Percentiles rank a stretch among this genome's conserved stretches.
Conservation (phyloP, 2,329 filamentous ascomycete species). For the Talaromyces sp. region DNA sequence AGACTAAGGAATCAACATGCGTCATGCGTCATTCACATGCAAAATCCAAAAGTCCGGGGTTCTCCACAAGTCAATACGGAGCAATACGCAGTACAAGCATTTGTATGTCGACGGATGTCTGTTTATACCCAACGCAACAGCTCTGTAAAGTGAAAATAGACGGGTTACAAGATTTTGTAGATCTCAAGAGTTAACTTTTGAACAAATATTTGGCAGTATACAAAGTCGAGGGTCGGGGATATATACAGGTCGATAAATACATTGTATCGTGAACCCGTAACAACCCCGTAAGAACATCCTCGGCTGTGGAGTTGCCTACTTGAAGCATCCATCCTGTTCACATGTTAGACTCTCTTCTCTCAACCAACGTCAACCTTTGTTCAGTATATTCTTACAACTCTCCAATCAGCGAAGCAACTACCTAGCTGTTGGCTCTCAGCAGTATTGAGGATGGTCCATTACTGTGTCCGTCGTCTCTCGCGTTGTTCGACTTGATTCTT, state of each 20-base stretch:
- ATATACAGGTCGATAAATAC: too few species aligned
- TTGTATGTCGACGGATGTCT: neutral
- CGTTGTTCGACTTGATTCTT: neutral
- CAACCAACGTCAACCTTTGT: neutral
- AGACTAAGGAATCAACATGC: neutral
- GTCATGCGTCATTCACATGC: neutral
- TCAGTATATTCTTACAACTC: neutral
- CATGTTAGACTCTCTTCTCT: neutral
- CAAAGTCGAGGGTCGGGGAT: neutral
- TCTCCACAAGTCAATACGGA: neutral
- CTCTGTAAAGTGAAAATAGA: neutral
- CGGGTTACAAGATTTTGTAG: neutral
- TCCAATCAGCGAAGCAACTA: neutral
- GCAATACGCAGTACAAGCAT: neutral
- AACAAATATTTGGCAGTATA: too few species aligned
- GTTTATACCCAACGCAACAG: neutral
- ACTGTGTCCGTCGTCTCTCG: neutral
- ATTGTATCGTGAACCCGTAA: neutral
- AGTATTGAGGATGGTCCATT: neutral
- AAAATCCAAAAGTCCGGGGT: neutral
- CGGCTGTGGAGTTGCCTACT: neutral
- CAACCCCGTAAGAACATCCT: constrained; percentile 7
- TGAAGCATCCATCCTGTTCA: neutral
- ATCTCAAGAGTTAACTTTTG: neutral
- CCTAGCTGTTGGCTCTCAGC: neutral